Evolutionary conservation across 768 basidiomycete species (phyloP).

Genomic region (Lepiota subincarnata): DNA sequence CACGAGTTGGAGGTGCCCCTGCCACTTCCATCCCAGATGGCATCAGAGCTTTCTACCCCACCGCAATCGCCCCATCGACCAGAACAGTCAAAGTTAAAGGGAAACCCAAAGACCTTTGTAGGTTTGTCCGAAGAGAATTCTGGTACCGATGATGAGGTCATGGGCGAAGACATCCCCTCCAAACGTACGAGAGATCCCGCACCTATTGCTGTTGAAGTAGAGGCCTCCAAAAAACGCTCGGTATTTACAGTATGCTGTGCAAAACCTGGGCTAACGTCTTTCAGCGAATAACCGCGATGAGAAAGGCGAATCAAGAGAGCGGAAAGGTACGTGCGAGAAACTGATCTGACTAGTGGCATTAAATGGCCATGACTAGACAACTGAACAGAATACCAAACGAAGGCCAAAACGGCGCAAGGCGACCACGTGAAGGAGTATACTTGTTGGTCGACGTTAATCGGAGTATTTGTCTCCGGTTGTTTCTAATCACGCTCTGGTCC

Average conservation of each 20-base stretch:
- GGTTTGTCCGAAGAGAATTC: neutral
- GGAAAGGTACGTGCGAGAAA: neutral
- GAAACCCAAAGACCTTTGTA: neutral
- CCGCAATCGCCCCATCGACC: slow-evolving; percentile 3
- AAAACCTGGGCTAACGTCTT: neutral
- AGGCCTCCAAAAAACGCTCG: slow-evolving; percentile 1
- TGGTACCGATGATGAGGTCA: neutral
- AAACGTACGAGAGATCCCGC: neutral
- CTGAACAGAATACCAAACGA: neutral
- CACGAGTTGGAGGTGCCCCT: neutral
- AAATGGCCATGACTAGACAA: neutral
- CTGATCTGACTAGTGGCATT: neutral
- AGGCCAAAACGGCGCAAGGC: slow-evolving; percentile 2
- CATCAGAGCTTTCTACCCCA: slow-evolving; percentile 10
- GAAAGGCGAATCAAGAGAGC: neutral
- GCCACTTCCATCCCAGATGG: slow-evolving; percentile 1
- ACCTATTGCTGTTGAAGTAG: neutral
- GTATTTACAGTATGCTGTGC: neutral
- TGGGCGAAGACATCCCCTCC: neutral
- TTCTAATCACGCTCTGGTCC: neutral
- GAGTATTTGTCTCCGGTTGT: neutral
- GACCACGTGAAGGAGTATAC: neutral
- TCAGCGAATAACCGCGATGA: slow-evolving; percentile 1
- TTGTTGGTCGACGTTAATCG: neutral
- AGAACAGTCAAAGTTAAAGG: neutral